phyloP scores from a whole-genome alignment of 2,329 filamentous ascomycete species.

The Paracoccidioides lutzii region DNA sequence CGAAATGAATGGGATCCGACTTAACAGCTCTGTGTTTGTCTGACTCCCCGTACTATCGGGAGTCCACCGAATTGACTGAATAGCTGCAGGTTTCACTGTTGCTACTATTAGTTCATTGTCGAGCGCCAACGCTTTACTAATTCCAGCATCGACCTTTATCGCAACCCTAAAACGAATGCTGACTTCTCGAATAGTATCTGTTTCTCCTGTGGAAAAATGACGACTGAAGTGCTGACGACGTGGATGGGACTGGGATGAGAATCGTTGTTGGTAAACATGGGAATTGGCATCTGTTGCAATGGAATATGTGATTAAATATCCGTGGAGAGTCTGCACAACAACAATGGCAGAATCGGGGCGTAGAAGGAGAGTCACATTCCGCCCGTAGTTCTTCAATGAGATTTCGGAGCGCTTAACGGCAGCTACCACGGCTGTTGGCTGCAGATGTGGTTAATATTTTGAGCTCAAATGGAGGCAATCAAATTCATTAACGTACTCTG shows the following conservation, averaged over 20 bases:
- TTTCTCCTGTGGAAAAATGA: constrained; percentile 64
- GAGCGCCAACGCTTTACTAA: constrained; percentile 71
- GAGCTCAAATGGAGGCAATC: constrained; percentile 4
- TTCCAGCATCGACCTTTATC: constrained; percentile 93
- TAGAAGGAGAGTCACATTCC: constrained; percentile 71
- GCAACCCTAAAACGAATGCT: constrained; percentile 93
- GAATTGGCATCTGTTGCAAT: constrained; percentile 72
- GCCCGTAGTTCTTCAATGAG: constrained; percentile 71
- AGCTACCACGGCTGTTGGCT: constrained; percentile 83
- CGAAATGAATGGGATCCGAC: constrained; percentile 71
- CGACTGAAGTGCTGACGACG: constrained; percentile 34
- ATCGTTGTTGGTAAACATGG: constrained; percentile 72
- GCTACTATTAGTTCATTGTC: constrained; percentile 90
- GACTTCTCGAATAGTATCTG: constrained; percentile 68
- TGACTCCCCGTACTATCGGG: constrained; percentile 70
- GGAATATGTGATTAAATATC: constrained; percentile 89
- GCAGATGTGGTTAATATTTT: constrained; percentile 17
- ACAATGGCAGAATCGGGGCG: constrained; percentile 86
- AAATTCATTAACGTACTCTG: constrained; percentile 46
- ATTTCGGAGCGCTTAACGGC: constrained; percentile 67
- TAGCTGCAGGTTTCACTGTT: constrained; percentile 79
- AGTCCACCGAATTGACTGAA: constrained; percentile 93
- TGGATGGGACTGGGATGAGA: constrained; percentile 38
- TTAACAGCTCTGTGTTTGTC: constrained; percentile 80
- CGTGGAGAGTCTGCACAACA: constrained; percentile 72